Evolutionary conservation across 1,284 basidiomycete species (phyloP).

Genomic region (Tylopilus sp.): DNA sequence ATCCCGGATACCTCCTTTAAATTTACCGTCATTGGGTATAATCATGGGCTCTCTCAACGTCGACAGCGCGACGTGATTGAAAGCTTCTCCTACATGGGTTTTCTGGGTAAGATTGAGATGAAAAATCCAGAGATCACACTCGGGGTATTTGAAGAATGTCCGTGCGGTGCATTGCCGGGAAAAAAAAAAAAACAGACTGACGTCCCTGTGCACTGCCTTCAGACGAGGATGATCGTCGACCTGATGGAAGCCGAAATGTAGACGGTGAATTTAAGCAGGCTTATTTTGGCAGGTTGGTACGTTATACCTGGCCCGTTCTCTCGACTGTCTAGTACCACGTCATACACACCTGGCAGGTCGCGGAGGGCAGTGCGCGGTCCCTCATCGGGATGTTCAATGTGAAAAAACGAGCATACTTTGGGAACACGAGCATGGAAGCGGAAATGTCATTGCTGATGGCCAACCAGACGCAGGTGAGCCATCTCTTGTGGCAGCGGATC

Average conservation of each 20-base stretch:
- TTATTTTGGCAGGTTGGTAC: slow-evolving; percentile 83
- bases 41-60: slow-evolving; percentile 66
- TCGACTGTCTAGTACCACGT: neutral
- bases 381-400: slow-evolving; percentile 76
- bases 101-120: slow-evolving; percentile 82
- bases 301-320: slow-evolving; percentile 36
- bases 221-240: slow-evolving; percentile 50
- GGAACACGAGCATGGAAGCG: slow-evolving; percentile 98
- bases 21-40: slow-evolving; percentile 75
- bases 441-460: slow-evolving; percentile 95
- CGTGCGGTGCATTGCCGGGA: slow-evolving; percentile 23
- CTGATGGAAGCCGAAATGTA: slow-evolving; percentile 50
- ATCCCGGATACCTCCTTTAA: slow-evolving; percentile 71
- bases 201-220: neutral
- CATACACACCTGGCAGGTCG: slow-evolving; percentile 46
- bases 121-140: slow-evolving; percentile 77
- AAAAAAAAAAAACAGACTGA: neutral
- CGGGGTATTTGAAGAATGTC: slow-evolving; percentile 90
- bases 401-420: slow-evolving; percentile 88
- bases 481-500: neutral
- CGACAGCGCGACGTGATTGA: slow-evolving; percentile 73
- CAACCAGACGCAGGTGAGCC: slow-evolving; percentile 79
- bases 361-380: slow-evolving; percentile 66
- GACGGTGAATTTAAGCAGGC: slow-evolving; percentile 68
- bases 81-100: slow-evolving; percentile 82